Evolutionary conservation across 306 rosid genomes (phyloP).

Genomic region (Dicorynia guianensis): DNA sequence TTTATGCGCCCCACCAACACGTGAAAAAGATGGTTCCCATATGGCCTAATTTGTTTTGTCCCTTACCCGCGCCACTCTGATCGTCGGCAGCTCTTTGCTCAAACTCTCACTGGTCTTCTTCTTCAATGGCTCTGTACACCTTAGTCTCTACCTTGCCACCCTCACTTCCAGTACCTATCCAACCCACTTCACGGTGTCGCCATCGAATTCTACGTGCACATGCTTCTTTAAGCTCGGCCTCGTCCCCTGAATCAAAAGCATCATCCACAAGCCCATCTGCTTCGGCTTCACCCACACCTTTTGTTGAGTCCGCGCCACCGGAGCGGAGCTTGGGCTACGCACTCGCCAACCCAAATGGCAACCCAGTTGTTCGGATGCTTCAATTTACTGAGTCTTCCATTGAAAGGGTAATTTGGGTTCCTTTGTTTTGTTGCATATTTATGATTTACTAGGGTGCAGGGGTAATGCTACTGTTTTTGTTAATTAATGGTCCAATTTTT

Average conservation of each 20-base stretch:
- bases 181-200: constrained; percentile 24
- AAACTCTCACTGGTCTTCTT: background rate
- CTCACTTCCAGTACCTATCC: constrained; percentile 44
- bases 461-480: background rate
- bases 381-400: constrained; percentile 75
- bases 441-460: background rate
- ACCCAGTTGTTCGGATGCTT: constrained; percentile 53
- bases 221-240: constrained; percentile 65
- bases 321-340: constrained; percentile 60
- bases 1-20: too few relatives aligned
- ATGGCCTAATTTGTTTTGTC: too few relatives aligned
- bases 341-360: constrained; percentile 51
- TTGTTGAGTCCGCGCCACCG: constrained; percentile 47
- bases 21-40: too few relatives aligned
- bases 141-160: constrained; percentile 47
- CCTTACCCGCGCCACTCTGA: too few relatives aligned
- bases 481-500: background rate
- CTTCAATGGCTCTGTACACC: constrained; percentile 69
- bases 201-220: constrained; percentile 39
- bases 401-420: constrained; percentile 69
- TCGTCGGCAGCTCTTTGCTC: background rate
- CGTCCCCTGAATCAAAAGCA: constrained; percentile 63
- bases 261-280: constrained; percentile 54
- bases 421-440: background rate
- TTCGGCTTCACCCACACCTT: constrained; percentile 51